Conservation (phyloP, 2,329 filamentous ascomycete species). For the Cladosporium phlei region DNA sequence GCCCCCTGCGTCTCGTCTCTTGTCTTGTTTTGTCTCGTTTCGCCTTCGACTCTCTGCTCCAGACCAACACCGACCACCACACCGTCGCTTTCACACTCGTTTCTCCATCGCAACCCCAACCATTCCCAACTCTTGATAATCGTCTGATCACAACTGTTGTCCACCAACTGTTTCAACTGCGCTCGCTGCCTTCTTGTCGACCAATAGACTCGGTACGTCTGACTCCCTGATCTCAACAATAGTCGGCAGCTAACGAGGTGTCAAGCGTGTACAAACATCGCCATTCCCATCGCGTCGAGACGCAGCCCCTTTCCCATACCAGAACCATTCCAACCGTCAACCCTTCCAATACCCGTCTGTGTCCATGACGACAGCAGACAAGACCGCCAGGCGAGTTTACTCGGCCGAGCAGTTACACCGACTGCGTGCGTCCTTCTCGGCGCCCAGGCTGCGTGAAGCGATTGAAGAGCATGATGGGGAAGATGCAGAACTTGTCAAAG, state of each 20-base stretch:
- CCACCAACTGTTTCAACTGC: background rate
- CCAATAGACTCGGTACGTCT: background rate
- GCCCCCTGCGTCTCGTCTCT: background rate
- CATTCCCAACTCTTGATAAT: constrained; percentile 35
- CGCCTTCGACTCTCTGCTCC: constrained; percentile 1
- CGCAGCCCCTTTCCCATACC: background rate
- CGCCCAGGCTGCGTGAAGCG: constrained; percentile 31
- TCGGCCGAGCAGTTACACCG: constrained; percentile 35
- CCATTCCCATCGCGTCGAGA: background rate
- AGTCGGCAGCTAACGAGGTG: background rate
- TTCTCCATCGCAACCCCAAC: constrained; percentile 26
- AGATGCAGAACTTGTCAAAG: constrained; percentile 35
- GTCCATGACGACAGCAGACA: constrained; percentile 13
- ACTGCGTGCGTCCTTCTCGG: constrained; percentile 30
- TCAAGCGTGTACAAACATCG: background rate
- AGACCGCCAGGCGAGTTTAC: constrained; percentile 32
- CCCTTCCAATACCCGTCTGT: background rate
- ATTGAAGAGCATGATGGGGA: constrained; percentile 34
- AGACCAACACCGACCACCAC: constrained; percentile 14
- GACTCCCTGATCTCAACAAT: background rate
- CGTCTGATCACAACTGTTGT: constrained; percentile 3
- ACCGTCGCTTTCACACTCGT: constrained; percentile 19
- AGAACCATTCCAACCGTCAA: background rate
- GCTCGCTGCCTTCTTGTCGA: background rate
- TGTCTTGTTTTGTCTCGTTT: constrained; percentile 1